These are phyloP conservation scores for Metschnikowia sp. DNA, from an alignment of 805 yeast species.

Conservation along the genomic window DNA sequence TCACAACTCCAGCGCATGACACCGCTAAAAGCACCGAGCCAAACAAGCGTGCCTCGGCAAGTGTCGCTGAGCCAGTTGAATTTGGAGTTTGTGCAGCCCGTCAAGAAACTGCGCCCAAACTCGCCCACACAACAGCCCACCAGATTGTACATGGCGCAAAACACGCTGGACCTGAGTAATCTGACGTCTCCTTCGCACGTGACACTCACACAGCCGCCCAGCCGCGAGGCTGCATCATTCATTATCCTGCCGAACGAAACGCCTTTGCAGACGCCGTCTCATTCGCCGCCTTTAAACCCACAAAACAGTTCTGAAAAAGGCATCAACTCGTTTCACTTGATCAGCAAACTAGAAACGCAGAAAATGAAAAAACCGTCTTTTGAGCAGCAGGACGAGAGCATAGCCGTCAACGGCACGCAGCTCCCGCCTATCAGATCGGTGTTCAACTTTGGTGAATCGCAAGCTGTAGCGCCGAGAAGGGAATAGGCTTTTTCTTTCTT, in stretches of 20 bases:
- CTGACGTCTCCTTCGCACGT: neutral
- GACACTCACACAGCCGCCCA: slow-evolving; percentile 6
- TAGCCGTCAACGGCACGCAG: slow-evolving; percentile 39
- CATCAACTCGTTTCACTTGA: slow-evolving; percentile 21
- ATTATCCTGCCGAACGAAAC: slow-evolving; percentile 41
- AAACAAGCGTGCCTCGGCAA: slow-evolving; percentile 8
- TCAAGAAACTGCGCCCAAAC: slow-evolving; percentile 46
- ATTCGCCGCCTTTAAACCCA: slow-evolving; percentile 44
- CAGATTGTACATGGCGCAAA: slow-evolving; percentile 7
- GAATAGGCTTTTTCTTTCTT: neutral
- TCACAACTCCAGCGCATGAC: slow-evolving; percentile 38
- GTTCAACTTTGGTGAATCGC: slow-evolving; percentile 24
- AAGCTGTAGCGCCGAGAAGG: neutral
- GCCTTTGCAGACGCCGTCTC: slow-evolving; percentile 48
- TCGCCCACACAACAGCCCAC: slow-evolving; percentile 33
- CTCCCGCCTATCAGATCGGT: slow-evolving; percentile 43
- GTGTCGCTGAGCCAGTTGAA: slow-evolving; percentile 32
- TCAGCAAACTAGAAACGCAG: slow-evolving; percentile 26
- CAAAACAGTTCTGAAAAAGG: slow-evolving; percentile 15
- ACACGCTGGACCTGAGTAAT: neutral
- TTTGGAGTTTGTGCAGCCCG: slow-evolving; percentile 33
- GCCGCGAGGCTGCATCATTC: slow-evolving; percentile 21
- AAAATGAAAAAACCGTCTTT: slow-evolving; percentile 4
- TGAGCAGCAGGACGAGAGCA: slow-evolving; percentile 22
- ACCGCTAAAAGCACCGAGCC: slow-evolving; percentile 31